phyloP scores from a whole-genome alignment of 163 green algal genomes.

The Chlamydomonas reinhardtii region DNA sequence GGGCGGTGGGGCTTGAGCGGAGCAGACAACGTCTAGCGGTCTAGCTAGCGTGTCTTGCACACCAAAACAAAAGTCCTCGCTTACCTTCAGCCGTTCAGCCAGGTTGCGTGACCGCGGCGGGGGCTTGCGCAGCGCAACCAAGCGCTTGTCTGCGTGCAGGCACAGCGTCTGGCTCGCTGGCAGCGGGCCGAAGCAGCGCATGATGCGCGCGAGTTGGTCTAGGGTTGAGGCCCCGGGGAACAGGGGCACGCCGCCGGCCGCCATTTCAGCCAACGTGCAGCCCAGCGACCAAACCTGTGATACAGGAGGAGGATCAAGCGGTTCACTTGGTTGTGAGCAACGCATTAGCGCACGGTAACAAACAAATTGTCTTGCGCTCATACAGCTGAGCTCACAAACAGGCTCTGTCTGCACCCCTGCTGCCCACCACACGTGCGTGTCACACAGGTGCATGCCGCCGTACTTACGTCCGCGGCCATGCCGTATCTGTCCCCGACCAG shows the following conservation, averaged over 20 bases:
- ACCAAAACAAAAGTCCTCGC: too few species aligned
- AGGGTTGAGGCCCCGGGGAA: constrained; percentile 41
- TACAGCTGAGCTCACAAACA: neutral
- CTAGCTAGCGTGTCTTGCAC: too few species aligned
- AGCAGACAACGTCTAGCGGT: too few species aligned
- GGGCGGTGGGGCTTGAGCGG: too few species aligned
- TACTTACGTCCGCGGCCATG: constrained; percentile 73
- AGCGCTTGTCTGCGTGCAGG: neutral
- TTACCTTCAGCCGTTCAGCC: neutral
- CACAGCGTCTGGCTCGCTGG: neutral
- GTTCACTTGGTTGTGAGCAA: neutral
- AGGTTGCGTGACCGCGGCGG: neutral
- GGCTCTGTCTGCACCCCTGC: too few species aligned
- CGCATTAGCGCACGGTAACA: too few species aligned
- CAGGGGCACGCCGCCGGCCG: constrained; percentile 20
- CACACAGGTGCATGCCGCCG: neutral
- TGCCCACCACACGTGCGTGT: too few species aligned
- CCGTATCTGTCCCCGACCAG: constrained; percentile 69
- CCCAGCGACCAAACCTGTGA: constrained; percentile 83
- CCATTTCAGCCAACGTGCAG: constrained; percentile 52
- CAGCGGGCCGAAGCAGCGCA: constrained; percentile 28
- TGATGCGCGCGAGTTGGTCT: constrained; percentile 53
- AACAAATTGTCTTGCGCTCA: too few species aligned
- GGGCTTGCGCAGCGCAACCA: neutral
- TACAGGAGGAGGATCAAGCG: too few species aligned